phyloP scores from a whole-genome alignment of 306 rosid genomes.

The Glycine latifolia region DNA sequence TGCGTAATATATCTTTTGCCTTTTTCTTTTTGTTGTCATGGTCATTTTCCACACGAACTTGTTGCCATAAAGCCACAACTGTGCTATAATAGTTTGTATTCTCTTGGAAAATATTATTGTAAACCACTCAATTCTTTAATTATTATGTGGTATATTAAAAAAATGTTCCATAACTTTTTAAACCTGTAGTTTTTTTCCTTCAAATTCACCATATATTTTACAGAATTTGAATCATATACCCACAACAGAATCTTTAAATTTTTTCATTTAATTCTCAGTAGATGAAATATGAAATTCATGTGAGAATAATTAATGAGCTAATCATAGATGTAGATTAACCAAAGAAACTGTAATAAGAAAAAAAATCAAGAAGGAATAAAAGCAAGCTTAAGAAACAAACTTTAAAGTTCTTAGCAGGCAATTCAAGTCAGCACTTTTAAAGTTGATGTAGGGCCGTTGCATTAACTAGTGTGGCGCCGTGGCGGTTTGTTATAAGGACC shows the following conservation, averaged over 20 bases:
- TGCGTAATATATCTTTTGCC: not conserved
- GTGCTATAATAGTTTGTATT: not conserved
- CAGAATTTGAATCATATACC: not conserved
- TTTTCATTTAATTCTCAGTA: not conserved
- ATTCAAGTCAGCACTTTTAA: not conserved
- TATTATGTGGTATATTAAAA: not conserved
- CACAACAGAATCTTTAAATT: not conserved
- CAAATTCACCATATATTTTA: no score
- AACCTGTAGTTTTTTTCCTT: no score
- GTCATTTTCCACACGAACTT: constrained; percentile 19
- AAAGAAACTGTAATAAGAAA: not conserved
- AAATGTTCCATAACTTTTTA: not conserved
- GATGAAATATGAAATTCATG: not conserved
- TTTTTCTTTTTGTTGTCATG: constrained; percentile 9
- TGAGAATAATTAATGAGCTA: not conserved
- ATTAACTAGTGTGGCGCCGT: not conserved
- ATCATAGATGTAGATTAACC: constrained; percentile 7
- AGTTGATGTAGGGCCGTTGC: constrained; percentile 11
- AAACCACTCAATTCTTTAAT: not conserved
- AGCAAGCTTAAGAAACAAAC: not conserved
- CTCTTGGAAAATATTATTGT: not conserved
- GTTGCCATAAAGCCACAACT: not conserved
- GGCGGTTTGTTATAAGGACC: not conserved
- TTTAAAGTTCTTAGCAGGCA: not conserved
- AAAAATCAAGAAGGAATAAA: not conserved